Base-by-base conservation (phyloP, 176 grass and related monocot genomes). In the Musa schizocarpa region DNA sequence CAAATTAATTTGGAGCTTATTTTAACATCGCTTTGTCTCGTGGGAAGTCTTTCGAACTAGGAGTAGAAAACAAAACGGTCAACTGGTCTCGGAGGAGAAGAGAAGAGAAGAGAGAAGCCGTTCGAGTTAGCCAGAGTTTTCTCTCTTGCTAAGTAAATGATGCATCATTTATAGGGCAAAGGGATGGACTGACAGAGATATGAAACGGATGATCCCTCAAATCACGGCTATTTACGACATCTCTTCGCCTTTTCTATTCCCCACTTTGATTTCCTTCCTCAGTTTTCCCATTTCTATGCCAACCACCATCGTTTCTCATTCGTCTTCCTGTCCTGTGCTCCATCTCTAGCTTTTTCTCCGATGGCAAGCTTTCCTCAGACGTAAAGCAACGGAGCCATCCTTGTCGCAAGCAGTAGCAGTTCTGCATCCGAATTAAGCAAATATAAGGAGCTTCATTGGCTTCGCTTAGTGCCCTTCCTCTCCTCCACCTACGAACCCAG, bases 141-240 rank as follows among this genome's bases (percentile, higher is more conserved):
- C 20, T 11, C 7, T 21, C 20, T 63, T 63, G 2, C 16, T 63
- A 63, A 63, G 24, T 63, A 63, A 63, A 63, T 11, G n/a, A 25
- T 14, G 5, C 24, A 67, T 16, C 64, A 34, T 7, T 67, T 14
- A 3, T 29, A 50, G 48, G 19, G 13, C n/a, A 14, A 70, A 21
- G 43, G 4, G 43, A 70, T 20, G n/a, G 43, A 70, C 20, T 70
- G 43, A 70, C 50, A 70, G 68, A 43, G 68, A 70, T 70, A 50
- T 49, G 68, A 70, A 70, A 70, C 68, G 68, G 68, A 70, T 70
- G 68, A 70, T 1, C 68, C 50, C 50, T 70, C 50, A 51, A 51
- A 20, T 70, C 17, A 50, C 48, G 43, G 1, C 68, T 51, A 49
- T 70, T 70, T 67, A 67, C 34, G 17, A 48, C 68, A 7, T 51